These are phyloP conservation scores for Amauroascus verrucosus DNA, from an alignment of 2,329 filamentous ascomycete species.

Conservation along the genomic window DNA sequence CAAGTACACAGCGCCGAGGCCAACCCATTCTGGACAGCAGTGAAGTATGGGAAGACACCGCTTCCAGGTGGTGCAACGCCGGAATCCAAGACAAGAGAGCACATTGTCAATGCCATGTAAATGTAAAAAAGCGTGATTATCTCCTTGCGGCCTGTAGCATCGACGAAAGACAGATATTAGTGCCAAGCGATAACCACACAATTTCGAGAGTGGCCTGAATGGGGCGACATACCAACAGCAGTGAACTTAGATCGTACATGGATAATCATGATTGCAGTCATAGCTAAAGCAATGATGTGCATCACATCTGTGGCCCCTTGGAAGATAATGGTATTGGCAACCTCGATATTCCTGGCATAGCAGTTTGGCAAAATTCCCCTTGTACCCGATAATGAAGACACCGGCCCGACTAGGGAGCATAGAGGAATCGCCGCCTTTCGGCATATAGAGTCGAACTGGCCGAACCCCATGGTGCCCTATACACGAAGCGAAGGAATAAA, in stretches of 20 bases:
- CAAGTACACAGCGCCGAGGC: conserved; percentile 77
- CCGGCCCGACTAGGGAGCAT: conserved; percentile 70
- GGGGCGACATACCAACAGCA: conserved; percentile 63
- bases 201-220: background rate
- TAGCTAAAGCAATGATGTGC: conserved; percentile 79
- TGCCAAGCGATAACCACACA: background rate
- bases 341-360: conserved; percentile 87
- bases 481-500: background rate
- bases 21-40: conserved; percentile 74
- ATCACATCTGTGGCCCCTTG: conserved; percentile 82
- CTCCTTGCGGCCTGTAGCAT: conserved; percentile 50
- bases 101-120: conserved; percentile 80
- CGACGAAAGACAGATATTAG: conserved; percentile 6
- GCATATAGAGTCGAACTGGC: conserved; percentile 83
- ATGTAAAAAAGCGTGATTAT: conserved; percentile 92
- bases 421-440: conserved; percentile 72
- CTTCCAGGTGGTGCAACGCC: conserved; percentile 82
- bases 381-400: conserved; percentile 50
- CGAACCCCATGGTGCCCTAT: conserved; percentile 64
- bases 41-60: conserved; percentile 78
- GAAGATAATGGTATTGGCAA: conserved; percentile 98
- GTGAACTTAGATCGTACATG: conserved; percentile 97
- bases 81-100: conserved; percentile 82
- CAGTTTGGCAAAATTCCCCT: conserved; percentile 80
- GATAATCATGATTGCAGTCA: conserved; percentile 96